phyloP scores from a whole-genome alignment of 495 filamentous ascomycete genomes.

The Penicillium arizonense region DNA sequence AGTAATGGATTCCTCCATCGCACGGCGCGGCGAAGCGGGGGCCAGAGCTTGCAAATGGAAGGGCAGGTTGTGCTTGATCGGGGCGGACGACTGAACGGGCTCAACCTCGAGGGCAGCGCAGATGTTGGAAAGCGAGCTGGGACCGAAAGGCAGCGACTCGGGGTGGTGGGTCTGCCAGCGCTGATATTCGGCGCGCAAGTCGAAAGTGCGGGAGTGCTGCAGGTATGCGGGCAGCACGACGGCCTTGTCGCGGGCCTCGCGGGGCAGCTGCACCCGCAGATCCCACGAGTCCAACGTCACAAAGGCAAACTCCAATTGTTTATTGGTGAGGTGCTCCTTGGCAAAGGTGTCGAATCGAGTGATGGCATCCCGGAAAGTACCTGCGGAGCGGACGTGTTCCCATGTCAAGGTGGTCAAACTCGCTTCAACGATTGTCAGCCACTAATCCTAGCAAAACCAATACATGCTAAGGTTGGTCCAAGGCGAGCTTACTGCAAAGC shows the following conservation, averaged over 20 bases:
- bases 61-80: slow-evolving; percentile 97
- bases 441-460: slow-evolving; percentile 13
- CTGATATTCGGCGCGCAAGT: slow-evolving; percentile 95
- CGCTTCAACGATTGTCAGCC: slow-evolving; percentile 56
- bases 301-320: slow-evolving; percentile 93
- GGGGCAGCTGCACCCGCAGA: slow-evolving; percentile 92
- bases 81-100: slow-evolving; percentile 91
- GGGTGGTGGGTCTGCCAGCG: slow-evolving; percentile 98
- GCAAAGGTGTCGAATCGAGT: slow-evolving; percentile 92
- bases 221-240: slow-evolving; percentile 95
- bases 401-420: slow-evolving; percentile 97
- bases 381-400: slow-evolving; percentile 97
- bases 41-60: slow-evolving; percentile 97
- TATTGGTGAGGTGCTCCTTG: slow-evolving; percentile 76
- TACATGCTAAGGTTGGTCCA: slow-evolving; percentile 3
- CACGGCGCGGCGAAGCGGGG: slow-evolving; percentile 92
- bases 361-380: slow-evolving; percentile 94
- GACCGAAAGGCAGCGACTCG: slow-evolving; percentile 94
- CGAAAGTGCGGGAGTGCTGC: slow-evolving; percentile 95
- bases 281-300: slow-evolving; percentile 99
- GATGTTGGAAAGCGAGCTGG: slow-evolving; percentile 92
- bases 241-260: slow-evolving; percentile 96
- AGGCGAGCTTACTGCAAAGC: slow-evolving; percentile 80
- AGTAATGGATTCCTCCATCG: slow-evolving; percentile 96
- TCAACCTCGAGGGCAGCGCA: slow-evolving; percentile 97